phyloP scores from a whole-genome alignment of 495 filamentous ascomycete species.

The Tuber brumale region DNA sequence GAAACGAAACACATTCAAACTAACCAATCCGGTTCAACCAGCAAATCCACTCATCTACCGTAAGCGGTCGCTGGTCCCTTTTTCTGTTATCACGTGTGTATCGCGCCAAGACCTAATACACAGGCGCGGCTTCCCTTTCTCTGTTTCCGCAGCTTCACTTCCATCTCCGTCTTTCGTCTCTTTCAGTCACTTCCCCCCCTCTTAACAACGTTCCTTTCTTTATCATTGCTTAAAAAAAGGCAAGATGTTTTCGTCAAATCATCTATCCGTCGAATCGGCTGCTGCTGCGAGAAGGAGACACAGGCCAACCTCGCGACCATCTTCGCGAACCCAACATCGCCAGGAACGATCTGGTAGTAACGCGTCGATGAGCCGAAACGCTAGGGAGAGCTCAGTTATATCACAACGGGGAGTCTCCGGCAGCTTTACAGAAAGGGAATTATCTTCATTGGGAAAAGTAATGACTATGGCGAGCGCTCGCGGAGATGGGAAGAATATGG shows the following conservation, averaged over 20 bases:
- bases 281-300: constrained; percentile 27
- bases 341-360: constrained; percentile 44
- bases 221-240: neutral
- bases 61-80: neutral
- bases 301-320: constrained; percentile 31
- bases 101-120: neutral
- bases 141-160: neutral
- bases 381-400: constrained; percentile 24
- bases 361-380: constrained; percentile 27
- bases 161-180: neutral
- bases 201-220: neutral
- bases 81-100: neutral
- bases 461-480: constrained; percentile 17
- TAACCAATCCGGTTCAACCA: neutral
- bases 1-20: neutral
- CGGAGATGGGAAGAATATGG: constrained; percentile 34
- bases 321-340: constrained; percentile 49
- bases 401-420: constrained; percentile 23
- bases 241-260: constrained; percentile 35
- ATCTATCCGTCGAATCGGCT: constrained; percentile 23
- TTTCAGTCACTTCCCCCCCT: neutral
- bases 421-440: neutral
- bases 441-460: constrained; percentile 10
- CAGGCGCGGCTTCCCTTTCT: neutral
- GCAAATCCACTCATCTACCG: neutral